phyloP scores from a whole-genome alignment of 306 rosid genomes.

The Herpetospermum pedunculosum region DNA sequence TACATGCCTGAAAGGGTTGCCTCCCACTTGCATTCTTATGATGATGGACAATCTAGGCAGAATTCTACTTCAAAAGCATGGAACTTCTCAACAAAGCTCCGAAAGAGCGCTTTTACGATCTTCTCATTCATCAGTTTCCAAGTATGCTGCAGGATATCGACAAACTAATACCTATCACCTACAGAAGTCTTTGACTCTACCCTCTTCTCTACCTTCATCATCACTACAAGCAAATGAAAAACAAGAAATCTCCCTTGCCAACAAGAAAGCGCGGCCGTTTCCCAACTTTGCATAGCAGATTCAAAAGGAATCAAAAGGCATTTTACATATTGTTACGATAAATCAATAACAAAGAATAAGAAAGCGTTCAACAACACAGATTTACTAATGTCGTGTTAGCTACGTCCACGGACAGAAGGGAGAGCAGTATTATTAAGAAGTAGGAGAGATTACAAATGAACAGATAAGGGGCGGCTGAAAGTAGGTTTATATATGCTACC shows the following conservation, averaged over 20 bases:
- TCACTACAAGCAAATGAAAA: background rate
- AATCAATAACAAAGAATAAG: too few species aligned
- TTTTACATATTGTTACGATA: too few species aligned
- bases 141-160: background rate
- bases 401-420: too few species aligned
- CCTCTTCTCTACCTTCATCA: constrained; percentile 3
- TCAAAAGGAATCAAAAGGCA: constrained; percentile 18
- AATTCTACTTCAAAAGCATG: constrained; percentile 18
- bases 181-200: constrained; percentile 21
- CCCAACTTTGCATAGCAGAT: constrained; percentile 12
- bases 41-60: constrained; percentile 26
- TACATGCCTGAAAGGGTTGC: constrained; percentile 26
- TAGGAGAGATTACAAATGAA: too few species aligned
- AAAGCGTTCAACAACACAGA: too few species aligned
- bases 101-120: constrained; percentile 13
- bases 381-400: too few species aligned
- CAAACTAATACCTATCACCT: constrained; percentile 1
- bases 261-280: background rate
- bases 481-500: too few species aligned
- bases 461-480: too few species aligned
- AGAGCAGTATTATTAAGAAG: too few species aligned
- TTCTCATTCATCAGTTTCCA: constrained; percentile 14
- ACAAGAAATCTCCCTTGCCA: constrained; percentile 2
- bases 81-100: constrained; percentile 37
- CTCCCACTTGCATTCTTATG: constrained; percentile 35